A percentile compares a stretch with the other conserved stretches of the same genome.
phyloP scores from a whole-genome alignment of 306 rosid genomes.

The Adenanthera pavonina region DNA sequence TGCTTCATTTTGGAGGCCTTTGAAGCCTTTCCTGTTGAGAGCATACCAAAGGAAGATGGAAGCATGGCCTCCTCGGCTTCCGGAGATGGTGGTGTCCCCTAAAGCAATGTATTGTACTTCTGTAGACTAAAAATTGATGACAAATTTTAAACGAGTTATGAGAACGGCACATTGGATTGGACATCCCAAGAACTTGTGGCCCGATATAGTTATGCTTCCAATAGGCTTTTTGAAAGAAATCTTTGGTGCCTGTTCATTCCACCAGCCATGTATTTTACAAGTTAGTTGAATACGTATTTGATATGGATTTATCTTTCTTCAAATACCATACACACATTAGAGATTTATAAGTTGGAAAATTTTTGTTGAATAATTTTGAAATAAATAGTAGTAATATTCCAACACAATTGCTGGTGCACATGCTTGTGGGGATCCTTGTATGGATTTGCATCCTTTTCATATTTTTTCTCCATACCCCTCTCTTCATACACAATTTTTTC shows the following conservation, averaged over 20 bases:
- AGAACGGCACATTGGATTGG: conserved; percentile 22
- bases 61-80: conserved; percentile 67
- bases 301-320: no score
- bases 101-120: conserved; percentile 33
- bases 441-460: no score
- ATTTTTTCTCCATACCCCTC: no score
- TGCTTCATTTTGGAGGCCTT: conserved; percentile 58
- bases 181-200: neutral
- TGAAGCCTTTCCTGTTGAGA: conserved; percentile 56
- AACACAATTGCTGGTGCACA: no score
- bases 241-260: neutral
- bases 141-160: conserved; percentile 60
- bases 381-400: no score
- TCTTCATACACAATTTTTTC: no score
- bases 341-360: no score
- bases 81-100: conserved; percentile 66
- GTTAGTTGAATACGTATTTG: no score
- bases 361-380: no score
- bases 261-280: no score
- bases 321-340: no score
- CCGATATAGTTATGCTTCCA: neutral
- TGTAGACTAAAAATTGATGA: conserved; percentile 50
- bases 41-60: conserved; percentile 67
- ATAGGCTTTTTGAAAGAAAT: neutral
- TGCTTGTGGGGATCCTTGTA: no score